Evolutionary conservation across 768 basidiomycete genomes (phyloP).

Genomic region (Gautieria morchelliformis): DNA sequence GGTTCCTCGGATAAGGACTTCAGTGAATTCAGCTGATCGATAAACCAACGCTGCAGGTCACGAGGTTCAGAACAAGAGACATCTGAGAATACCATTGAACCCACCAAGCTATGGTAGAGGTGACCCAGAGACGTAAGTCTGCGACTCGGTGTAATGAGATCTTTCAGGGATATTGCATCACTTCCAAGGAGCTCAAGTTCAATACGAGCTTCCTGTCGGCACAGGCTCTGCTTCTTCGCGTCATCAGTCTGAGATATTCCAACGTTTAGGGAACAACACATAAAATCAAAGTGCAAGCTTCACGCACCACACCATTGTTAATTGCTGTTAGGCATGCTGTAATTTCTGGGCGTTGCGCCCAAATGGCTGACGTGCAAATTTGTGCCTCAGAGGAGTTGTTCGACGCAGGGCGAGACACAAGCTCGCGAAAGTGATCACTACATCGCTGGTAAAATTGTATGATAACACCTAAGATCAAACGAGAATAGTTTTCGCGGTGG

Average conservation of each 20-base stretch:
- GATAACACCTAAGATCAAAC: slow-evolving; percentile 87
- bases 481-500: slow-evolving; percentile 88
- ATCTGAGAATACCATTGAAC: slow-evolving; percentile 19
- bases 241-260: slow-evolving; percentile 29
- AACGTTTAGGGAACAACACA: neutral
- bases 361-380: slow-evolving; percentile 44
- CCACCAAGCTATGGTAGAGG: slow-evolving; percentile 79
- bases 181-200: slow-evolving; percentile 61
- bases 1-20: slow-evolving; percentile 51
- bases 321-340: slow-evolving; percentile 64
- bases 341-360: slow-evolving; percentile 83
- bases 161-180: slow-evolving; percentile 41
- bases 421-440: slow-evolving; percentile 74
- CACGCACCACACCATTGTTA: slow-evolving; percentile 40
- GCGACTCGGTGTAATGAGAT: slow-evolving; percentile 62
- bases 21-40: slow-evolving; percentile 55
- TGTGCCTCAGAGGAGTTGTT: slow-evolving; percentile 31
- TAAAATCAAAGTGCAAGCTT: neutral
- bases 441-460: slow-evolving; percentile 96
- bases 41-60: slow-evolving; percentile 70
- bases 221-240: slow-evolving; percentile 43
- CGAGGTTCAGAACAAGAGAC: neutral
- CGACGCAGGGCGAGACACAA: slow-evolving; percentile 38
- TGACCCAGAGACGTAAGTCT: slow-evolving; percentile 68
- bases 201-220: slow-evolving; percentile 68